These are phyloP conservation scores for Tuber brumale DNA, from an alignment of 495 filamentous ascomycete genomes.

Conservation along the genomic window DNA sequence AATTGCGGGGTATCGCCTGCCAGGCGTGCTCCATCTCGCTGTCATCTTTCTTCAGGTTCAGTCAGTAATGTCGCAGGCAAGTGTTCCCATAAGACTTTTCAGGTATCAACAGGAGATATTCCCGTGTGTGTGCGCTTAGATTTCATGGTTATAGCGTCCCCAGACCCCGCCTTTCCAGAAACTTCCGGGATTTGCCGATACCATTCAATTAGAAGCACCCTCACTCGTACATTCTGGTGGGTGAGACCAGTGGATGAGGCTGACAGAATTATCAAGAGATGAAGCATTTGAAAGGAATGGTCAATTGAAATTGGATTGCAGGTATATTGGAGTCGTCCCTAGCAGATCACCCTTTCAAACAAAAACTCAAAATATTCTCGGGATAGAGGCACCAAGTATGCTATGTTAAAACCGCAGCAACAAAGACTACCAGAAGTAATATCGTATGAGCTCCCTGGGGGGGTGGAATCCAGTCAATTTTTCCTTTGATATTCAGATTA, in stretches of 20 bases:
- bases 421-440: background rate
- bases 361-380: background rate
- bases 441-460: background rate
- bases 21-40: background rate
- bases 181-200: background rate
- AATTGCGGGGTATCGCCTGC: background rate
- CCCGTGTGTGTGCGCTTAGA: background rate
- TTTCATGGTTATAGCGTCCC: background rate
- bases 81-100: background rate
- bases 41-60: background rate
- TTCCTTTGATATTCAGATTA: background rate
- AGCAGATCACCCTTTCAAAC: background rate
- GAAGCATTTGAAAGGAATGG: background rate
- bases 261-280: background rate
- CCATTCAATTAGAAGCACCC: background rate
- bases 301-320: background rate
- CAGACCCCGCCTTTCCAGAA: background rate
- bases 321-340: background rate
- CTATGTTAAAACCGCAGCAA: background rate
- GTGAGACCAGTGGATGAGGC: background rate
- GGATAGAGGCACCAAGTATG: background rate
- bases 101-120: background rate
- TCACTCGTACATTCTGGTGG: background rate
- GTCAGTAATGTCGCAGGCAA: background rate
- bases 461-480: background rate